Evolutionary conservation across 768 basidiomycete genomes (phyloP), one percentile per base, ranked within the genome.

Genomic region (Leccinum arenicola): DNA sequence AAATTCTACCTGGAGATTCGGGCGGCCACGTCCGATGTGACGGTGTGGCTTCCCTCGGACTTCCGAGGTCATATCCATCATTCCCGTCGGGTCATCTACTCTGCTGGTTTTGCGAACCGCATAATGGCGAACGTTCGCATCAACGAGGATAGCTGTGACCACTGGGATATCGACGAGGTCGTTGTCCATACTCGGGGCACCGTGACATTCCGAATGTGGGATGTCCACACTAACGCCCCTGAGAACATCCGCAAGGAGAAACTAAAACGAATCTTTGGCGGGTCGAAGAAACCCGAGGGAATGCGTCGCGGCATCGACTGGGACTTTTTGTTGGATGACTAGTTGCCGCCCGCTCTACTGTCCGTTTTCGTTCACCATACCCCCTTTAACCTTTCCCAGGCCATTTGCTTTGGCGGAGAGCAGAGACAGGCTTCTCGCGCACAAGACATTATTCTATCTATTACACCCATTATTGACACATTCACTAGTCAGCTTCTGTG

Each of bases 241-340:
- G 89, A 91, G 70, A 83, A 80, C 50, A 57, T 75, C 50, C 82
- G 81, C 57, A 84, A 81, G 70, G 89, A 91, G 73, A 75, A 79
- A 2, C 70, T 86, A 63, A 86, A 83, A 69, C 80, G 87, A 51
- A 76, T 89, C 59, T 87, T 89, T 67, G 77, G 85, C 45, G 82
- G 82, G 70, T 57, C 67, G 35, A 82, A 78, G 66, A 86, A 80
- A 69, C 74, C 77, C 48, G 81, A 83, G 7, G 84, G 82, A 66
- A 66, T 66, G 31, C 63, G 76, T 45, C 58, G 56, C 3, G 64
- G 68, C 48, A 85, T 89, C 59, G 81, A 91, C 73, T 91, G 89
- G 89, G 89, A 91, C 70, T 91, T 88, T 72, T 75, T 91, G 58
- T 78, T 91, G 51, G 87, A 89, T 59, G 87, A 88, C 67, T 89